phyloP scores from a whole-genome alignment of 2,329 filamentous ascomycete species.

The Arachnomyces sp. region DNA sequence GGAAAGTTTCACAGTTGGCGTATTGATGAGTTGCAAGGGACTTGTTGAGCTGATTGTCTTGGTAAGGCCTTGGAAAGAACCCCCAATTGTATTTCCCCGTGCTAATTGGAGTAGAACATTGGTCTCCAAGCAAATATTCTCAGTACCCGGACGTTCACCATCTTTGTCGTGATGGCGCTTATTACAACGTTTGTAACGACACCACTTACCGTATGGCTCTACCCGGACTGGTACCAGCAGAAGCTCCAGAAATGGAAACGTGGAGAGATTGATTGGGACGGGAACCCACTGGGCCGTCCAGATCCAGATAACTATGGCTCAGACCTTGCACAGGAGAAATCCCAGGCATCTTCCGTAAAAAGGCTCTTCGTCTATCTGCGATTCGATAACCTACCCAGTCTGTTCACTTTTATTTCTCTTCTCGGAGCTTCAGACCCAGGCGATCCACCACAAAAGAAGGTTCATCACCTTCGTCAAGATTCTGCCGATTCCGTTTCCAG shows the following conservation, averaged over 20 bases:
- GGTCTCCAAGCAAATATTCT: conserved; percentile 77
- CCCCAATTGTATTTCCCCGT: conserved; percentile 7
- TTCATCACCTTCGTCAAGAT: conserved; percentile 27
- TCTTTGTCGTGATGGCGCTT: conserved; percentile 90
- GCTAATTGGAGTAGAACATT: conserved; percentile 51
- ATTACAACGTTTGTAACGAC: conserved; percentile 80
- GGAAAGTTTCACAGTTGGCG: conserved; percentile 80
- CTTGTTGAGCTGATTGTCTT: conserved; percentile 91
- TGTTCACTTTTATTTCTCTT: conserved; percentile 75
- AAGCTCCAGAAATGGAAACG: conserved; percentile 68
- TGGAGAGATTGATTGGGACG: conserved; percentile 87
- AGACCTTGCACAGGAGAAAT: conserved; percentile 41
- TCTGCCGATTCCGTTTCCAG: conserved; percentile 12
- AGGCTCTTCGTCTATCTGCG: conserved; percentile 73
- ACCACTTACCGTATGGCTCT: conserved; percentile 64
- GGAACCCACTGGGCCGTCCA: conserved; percentile 40
- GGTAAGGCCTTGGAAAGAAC: conserved; percentile 45
- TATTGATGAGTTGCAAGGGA: conserved; percentile 94
- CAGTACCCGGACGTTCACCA: conserved; percentile 75
- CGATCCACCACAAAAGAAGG: conserved; percentile 23
- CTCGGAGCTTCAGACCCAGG: conserved; percentile 52
- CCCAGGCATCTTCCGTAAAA: conserved; percentile 47
- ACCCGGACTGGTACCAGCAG: conserved; percentile 69
- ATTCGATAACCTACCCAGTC: conserved; percentile 72
- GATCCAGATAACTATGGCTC: conserved; percentile 39